Evolutionary conservation across 148 eudicot species (phyloP).

Genomic region (Drosera capensis): DNA sequence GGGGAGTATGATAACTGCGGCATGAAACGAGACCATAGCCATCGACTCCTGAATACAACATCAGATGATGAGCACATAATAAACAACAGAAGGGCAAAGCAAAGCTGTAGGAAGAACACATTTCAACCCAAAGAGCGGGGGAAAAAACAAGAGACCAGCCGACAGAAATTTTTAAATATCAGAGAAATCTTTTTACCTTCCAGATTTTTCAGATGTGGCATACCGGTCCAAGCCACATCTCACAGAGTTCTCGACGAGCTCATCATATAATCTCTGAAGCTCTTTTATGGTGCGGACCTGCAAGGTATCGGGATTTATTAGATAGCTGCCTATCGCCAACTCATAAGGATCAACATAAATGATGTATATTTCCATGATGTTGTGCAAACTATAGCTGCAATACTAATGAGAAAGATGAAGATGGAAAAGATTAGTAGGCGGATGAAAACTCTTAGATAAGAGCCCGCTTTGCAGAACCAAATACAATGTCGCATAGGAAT

Average conservation of each 20-base stretch:
- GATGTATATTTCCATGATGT: no score
- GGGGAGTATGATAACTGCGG: background rate
- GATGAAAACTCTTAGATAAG: no score
- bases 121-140: background rate
- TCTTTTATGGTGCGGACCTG: conserved; percentile 68
- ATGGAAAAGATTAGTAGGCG: no score
- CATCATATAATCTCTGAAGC: conserved; percentile 81
- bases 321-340: conserved; percentile 1
- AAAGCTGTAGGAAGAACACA: background rate
- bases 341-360: background rate
- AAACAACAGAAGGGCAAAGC: background rate
- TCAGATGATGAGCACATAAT: background rate
- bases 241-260: conserved; percentile 63
- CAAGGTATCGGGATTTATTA: conserved; percentile 10
- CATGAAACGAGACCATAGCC: conserved; percentile 63
- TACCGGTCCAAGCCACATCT: conserved; percentile 77
- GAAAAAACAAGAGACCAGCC: background rate
- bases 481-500: no score
- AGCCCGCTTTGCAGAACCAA: no score
- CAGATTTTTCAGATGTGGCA: conserved; percentile 47
- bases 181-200: conserved; percentile 32
- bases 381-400: no score
- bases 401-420: no score
- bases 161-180: conserved; percentile 1
- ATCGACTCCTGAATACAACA: conserved; percentile 7